These are phyloP conservation scores for Clitopilus hobsonii DNA, from an alignment of 768 basidiomycete genomes.

Conservation along the genomic window DNA sequence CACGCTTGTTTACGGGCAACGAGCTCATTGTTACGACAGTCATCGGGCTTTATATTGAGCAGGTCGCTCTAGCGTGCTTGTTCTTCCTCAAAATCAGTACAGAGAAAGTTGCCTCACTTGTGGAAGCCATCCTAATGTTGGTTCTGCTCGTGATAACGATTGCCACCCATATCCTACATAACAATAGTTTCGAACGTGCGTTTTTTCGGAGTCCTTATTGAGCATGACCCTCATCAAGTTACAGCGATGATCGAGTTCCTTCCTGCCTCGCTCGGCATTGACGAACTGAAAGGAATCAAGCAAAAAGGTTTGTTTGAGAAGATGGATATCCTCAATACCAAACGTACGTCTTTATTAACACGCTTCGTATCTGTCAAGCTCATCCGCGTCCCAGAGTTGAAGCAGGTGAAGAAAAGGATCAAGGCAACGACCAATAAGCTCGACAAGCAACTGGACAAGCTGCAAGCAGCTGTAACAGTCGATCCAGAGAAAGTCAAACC, in stretches of 20 bases:
- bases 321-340: constrained; percentile 31
- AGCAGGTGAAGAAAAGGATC: neutral
- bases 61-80: constrained; percentile 58
- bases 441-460: constrained; percentile 28
- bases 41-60: constrained; percentile 69
- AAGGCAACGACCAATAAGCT: neutral
- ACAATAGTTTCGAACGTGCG: constrained; percentile 37
- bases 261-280: constrained; percentile 61
- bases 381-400: neutral
- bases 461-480: constrained; percentile 14
- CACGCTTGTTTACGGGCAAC: too few relatives aligned
- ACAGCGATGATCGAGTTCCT: constrained; percentile 48
- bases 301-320: constrained; percentile 22
- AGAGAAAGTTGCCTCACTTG: constrained; percentile 29
- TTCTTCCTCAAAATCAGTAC: constrained; percentile 56
- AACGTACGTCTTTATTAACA: constrained; percentile 18
- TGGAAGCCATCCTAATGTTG: constrained; percentile 53
- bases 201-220: constrained; percentile 1
- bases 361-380: neutral
- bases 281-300: constrained; percentile 35
- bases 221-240: neutral
- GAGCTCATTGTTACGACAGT: too few relatives aligned
- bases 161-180: constrained; percentile 31
- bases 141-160: constrained; percentile 52
- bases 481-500: neutral